A percentile compares a stretch with the other conserved stretches of the same genome.
Evolutionary conservation across 371 early-diverging fungal genomes (phyloP).

Genomic region (Mortierella sp.): DNA sequence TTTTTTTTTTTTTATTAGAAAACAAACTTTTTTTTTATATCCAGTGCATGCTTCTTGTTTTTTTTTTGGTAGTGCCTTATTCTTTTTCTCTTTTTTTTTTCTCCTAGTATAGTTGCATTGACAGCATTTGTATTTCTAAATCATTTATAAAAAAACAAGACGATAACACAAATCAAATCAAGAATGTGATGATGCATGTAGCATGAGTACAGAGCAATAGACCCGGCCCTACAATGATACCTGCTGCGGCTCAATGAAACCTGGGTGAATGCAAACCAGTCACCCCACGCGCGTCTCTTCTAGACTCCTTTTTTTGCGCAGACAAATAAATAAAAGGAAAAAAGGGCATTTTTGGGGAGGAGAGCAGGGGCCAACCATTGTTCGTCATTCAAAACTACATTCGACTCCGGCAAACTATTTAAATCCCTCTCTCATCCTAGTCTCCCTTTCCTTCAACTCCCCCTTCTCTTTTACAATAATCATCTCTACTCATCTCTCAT

Average conservation of each 20-base stretch:
- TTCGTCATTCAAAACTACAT: background rate
- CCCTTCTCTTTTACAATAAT: no score
- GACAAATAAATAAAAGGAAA: no score
- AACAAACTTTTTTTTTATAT: no score
- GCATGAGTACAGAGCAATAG: no score
- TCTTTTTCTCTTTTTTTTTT: conserved; percentile 4
- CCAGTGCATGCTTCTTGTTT: no score
- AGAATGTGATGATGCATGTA: no score
- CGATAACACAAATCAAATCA: background rate
- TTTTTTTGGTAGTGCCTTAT: no score
- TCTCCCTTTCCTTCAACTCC: background rate
- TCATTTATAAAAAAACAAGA: background rate
- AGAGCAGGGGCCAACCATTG: no score
- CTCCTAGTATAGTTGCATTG: background rate
- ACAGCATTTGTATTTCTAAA: background rate
- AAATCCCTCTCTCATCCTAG: background rate
- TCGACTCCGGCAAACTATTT: background rate
- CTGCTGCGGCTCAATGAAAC: background rate
- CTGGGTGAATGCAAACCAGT: background rate
- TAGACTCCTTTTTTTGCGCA: background rate
- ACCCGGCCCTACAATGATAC: background rate
- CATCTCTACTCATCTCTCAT: no score
- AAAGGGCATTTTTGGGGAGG: no score
- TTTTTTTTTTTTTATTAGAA: no score
- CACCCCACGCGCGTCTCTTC: background rate